Percentiles rank a stretch among this genome's conserved stretches.
Evolutionary conservation across 2,329 filamentous ascomycete genomes (phyloP).

Genomic region (Alternaria burnsii): DNA sequence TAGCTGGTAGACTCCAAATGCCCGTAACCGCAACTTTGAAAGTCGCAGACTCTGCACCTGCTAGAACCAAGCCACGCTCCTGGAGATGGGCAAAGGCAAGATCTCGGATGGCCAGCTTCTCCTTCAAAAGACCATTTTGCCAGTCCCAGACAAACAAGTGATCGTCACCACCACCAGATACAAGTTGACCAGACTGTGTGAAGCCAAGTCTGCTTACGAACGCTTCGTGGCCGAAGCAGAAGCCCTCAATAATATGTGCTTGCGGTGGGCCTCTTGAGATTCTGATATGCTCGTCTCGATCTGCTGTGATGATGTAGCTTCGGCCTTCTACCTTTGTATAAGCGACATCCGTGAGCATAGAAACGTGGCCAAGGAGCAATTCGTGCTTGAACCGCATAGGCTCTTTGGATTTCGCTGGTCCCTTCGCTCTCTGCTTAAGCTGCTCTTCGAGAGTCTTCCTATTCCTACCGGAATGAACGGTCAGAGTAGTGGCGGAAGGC

Average conservation of each 20-base stretch:
- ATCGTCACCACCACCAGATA: slow-evolving; percentile 88
- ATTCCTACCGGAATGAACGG: slow-evolving; percentile 70
- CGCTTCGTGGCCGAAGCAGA: slow-evolving; percentile 85
- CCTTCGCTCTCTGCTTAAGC: slow-evolving; percentile 55
- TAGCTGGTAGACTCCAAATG: slow-evolving; percentile 56
- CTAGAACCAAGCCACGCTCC: slow-evolving; percentile 22
- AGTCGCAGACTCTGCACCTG: slow-evolving; percentile 19
- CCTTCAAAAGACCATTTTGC: slow-evolving; percentile 64
- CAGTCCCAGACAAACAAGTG: slow-evolving; percentile 86
- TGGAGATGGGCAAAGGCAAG: slow-evolving; percentile 32
- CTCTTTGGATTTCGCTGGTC: slow-evolving; percentile 57
- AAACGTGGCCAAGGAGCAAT: slow-evolving; percentile 90
- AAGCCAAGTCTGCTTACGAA: slow-evolving; percentile 83
- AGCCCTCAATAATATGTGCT: slow-evolving; percentile 85
- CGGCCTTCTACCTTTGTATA: slow-evolving; percentile 61
- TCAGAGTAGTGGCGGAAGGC: slow-evolving; percentile 65
- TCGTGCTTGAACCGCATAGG: slow-evolving; percentile 73
- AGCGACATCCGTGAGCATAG: slow-evolving; percentile 83
- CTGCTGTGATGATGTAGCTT: slow-evolving; percentile 71
- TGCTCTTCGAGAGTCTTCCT: slow-evolving; percentile 66
- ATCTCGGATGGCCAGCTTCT: slow-evolving; percentile 58
- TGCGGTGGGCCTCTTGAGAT: slow-evolving; percentile 84
- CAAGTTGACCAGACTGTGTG: slow-evolving; percentile 68
- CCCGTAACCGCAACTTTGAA: slow-evolving; percentile 60
- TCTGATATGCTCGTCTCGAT: slow-evolving; percentile 85